Evolutionary conservation across 1,284 basidiomycete genomes (phyloP).

Genomic region (Sporisorium reilianum): DNA sequence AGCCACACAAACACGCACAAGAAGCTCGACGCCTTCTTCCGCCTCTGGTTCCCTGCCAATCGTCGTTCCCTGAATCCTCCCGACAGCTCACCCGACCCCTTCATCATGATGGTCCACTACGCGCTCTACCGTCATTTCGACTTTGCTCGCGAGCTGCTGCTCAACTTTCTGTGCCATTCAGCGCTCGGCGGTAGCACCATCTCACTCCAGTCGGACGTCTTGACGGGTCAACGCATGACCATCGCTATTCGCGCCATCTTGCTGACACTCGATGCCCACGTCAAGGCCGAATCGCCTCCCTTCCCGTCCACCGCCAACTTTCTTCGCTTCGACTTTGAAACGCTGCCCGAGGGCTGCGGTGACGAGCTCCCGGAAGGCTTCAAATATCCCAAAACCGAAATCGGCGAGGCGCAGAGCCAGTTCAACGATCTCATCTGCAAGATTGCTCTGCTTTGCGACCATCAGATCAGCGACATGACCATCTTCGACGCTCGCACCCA

Average conservation of each 20-base stretch:
- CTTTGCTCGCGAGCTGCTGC: constrained; percentile 82
- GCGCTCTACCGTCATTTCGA: constrained; percentile 87
- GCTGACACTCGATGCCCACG: constrained; percentile 79
- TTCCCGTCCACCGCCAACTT: constrained; percentile 86
- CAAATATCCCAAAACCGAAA: constrained; percentile 74
- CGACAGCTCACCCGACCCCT: constrained; percentile 82
- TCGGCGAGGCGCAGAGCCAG: constrained; percentile 81
- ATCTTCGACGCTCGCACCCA: constrained; percentile 87
- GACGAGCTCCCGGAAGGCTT: constrained; percentile 56
- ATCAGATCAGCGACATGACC: constrained; percentile 80
- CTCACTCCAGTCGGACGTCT: constrained; percentile 61
- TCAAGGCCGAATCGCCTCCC: constrained; percentile 76
- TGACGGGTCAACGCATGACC: constrained; percentile 73
- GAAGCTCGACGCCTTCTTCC: constrained; percentile 82
- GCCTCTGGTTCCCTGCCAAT: constrained; percentile 82
- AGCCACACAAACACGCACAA: constrained; percentile 80
- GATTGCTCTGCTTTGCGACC: constrained; percentile 78
- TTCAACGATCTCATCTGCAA: constrained; percentile 76
- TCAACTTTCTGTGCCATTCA: constrained; percentile 70
- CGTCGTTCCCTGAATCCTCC: constrained; percentile 76
- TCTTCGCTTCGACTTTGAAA: constrained; percentile 71
- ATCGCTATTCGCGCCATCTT: constrained; percentile 84
- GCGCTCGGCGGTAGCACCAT: constrained; percentile 57
- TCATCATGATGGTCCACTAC: constrained; percentile 85
- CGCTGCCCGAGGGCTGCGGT: constrained; percentile 41